Base-by-base conservation (phyloP, 2,329 filamentous ascomycete species). In the Botrytis byssoidea region DNA sequence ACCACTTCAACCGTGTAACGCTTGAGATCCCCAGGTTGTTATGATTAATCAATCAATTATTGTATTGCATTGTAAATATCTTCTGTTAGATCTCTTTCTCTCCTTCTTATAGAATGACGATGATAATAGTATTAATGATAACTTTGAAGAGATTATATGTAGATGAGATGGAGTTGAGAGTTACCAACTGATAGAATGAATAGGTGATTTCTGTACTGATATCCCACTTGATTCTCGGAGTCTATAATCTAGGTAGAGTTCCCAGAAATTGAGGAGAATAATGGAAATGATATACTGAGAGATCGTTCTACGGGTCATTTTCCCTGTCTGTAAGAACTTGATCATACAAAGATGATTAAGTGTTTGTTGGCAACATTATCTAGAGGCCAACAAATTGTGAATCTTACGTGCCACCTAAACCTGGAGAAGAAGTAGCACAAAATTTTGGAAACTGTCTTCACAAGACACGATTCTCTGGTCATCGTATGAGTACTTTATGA, bases 71-170 rank as follows among this genome's bases (percentile, higher is more conserved):
- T 7, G 12, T 55, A n/a, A n/a, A 16, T n/a, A n/a, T n/a, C 12
- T n/a, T n/a, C 6, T n/a, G n/a, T 5, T n/a, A n/a, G 14, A 3
- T 4, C 48, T 14, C 10, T n/a, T 48, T 51, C 48, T 55, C 25
- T 55, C 25, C 7, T 46, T 46, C 20, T 48, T 25, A 25, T 22
- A 10, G 4, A 25, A 10, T 51, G 3, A 22, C 20, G 7, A 46
- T 55, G 7, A 55, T 6, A n/a, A 44, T 6, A n/a, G 20, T 6
- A n/a, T 7, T n/a, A 0, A n/a, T 3, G 12, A 7, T 3, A n/a
- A 14, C 16, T 12, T 55, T n/a, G 2, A n/a, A 16, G 12, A 12
- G 48, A 5, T 3, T n/a, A 16, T 14, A n/a, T 55, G 25, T n/a
- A 16, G 48, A 51, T 6, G 48, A 51, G 25, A 51, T 51, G 12